Evolutionary conservation across 768 basidiomycete species (phyloP).

Genomic region (Mycena maculata): DNA sequence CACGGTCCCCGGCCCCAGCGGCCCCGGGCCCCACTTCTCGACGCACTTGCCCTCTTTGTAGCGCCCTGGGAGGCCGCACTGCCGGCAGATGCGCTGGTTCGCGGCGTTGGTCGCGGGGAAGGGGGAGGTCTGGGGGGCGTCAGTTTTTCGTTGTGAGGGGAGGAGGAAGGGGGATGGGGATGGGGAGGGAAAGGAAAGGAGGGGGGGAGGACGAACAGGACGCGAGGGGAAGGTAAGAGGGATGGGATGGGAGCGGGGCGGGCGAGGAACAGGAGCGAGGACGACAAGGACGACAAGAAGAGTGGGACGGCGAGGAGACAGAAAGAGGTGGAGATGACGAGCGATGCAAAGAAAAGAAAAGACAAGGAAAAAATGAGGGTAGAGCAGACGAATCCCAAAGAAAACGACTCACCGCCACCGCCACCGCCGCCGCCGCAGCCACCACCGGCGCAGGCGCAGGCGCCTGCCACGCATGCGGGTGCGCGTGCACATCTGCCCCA

Average conservation of each 20-base stretch:
- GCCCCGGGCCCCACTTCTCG: constrained; percentile 90
- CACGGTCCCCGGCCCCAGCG: constrained; percentile 85
- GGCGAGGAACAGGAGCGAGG: neutral
- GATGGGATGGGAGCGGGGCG: no score
- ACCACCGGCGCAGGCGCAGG: neutral
- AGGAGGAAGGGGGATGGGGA: neutral
- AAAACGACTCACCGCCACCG: neutral
- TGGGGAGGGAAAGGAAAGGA: neutral
- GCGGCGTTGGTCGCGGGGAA: constrained; percentile 65
- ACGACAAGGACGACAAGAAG: no score
- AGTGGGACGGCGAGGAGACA: no score
- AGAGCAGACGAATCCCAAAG: no score
- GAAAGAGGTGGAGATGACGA: no score
- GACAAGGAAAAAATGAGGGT: neutral
- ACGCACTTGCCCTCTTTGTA: constrained; percentile 90
- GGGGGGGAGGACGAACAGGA: neutral
- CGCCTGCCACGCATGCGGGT: neutral
- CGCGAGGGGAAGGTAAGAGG: neutral
- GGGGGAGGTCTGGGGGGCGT: neutral
- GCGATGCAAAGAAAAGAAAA: neutral
- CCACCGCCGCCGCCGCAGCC: neutral
- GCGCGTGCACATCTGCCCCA: neutral
- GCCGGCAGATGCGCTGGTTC: constrained; percentile 82
- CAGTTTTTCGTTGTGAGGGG: neutral
- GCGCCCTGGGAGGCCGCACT: constrained; percentile 77